Base-by-base conservation (phyloP, 2,329 filamentous ascomycete species). In the Alternaria infectoria region DNA sequence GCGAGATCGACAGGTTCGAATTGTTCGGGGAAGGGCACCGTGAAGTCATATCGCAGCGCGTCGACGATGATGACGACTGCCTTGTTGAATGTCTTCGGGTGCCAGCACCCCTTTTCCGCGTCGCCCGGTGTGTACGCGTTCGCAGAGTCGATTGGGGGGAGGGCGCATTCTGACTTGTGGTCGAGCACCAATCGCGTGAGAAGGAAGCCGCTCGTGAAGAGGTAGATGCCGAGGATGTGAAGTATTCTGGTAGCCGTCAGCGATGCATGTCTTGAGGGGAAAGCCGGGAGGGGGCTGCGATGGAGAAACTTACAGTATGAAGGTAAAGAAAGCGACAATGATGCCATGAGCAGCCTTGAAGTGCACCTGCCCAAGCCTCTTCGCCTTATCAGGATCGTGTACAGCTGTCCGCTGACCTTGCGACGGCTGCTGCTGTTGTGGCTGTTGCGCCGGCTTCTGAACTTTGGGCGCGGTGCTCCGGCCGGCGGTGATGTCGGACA, bases 31-130 rank as follows among this genome's bases (percentile, higher is more conserved):
- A 91, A 90, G 1, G 96, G 96, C 11, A 98, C 88, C 0, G 95
- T 96, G 73, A 99, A 99, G 80, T 99, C 96, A 81, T 99, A 99
- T 64, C 96, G 91, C 62, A 99, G 86, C 57, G 96, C 96, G 80
- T 99, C 96, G 61, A 99, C 91, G 54, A 99, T 83, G 59, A 99
- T 87, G 23, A 99, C 87, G 50, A 99, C 90, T 11, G 95, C 94
- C 77, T 94, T 96, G 66, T 97, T 88, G 77, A 98, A 99, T 2
- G 89, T 92, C 82, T 93, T 97, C 32, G 93, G 93, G 78, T 98
- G 93, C 96, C 96, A 99, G 85, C 96, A 99, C 68, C 96, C 96
- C 61, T 86, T 84, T 21, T 87, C 79, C 21, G 80, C 68, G 26
- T 81, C 79, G 43, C 82, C 81, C 2, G 81, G 70, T 17, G 69